phyloP scores from a whole-genome alignment of 305 asterid genomes.

The Solanum hybrid region DNA sequence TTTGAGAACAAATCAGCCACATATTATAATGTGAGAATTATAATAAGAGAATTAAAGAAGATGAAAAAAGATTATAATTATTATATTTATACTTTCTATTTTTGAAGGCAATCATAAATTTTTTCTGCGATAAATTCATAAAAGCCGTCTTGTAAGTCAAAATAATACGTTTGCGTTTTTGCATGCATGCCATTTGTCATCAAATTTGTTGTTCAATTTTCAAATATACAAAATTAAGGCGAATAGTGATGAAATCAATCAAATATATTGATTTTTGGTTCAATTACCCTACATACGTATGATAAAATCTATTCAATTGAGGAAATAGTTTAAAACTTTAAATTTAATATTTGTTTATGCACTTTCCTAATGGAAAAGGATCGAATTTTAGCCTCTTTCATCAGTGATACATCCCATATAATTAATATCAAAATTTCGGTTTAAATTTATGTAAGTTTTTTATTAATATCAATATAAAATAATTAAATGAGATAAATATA shows the following conservation, averaged over 20 bases:
- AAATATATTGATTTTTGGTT: neutral
- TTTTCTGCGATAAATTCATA: no score
- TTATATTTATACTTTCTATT: no score
- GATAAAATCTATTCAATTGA: neutral
- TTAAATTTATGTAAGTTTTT: neutral
- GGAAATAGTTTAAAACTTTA: neutral
- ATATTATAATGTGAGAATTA: neutral
- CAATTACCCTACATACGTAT: neutral
- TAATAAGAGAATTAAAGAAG: no score
- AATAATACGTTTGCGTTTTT: neutral
- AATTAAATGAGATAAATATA: neutral
- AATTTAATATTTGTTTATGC: neutral
- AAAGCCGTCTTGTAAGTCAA: neutral
- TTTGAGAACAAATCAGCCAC: neutral
- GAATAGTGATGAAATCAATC: neutral
- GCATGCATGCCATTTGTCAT: conserved; percentile 4
- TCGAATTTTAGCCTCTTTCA: neutral
- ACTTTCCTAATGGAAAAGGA: neutral
- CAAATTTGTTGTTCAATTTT: neutral
- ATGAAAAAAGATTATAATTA: no score
- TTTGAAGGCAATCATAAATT: neutral
- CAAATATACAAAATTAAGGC: neutral
- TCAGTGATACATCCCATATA: neutral
- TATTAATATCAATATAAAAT: neutral
- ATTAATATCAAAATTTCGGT: neutral